These are phyloP conservation scores for Candida gorgasii DNA, from an alignment of 805 yeast genomes.

Conservation along the genomic window DNA sequence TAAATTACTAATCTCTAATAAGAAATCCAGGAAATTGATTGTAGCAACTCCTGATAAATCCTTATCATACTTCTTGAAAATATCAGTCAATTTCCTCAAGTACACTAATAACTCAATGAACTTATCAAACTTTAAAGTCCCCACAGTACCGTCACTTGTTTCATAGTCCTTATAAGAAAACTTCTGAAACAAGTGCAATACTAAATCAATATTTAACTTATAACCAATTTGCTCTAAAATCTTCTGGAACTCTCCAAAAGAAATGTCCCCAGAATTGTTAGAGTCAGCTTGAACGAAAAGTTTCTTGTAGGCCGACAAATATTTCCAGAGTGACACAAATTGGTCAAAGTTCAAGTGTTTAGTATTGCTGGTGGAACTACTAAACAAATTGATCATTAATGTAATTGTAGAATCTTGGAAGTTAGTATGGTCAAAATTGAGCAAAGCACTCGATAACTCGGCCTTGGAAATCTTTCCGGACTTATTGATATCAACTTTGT, in stretches of 20 bases:
- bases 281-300: conserved; percentile 61
- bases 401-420: conserved; percentile 61
- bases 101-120: conserved; percentile 81
- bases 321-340: conserved; percentile 68
- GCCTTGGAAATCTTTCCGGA: conserved; percentile 55
- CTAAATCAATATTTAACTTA: conserved; percentile 55
- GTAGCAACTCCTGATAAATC: conserved; percentile 75
- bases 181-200: conserved; percentile 56
- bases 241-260: conserved; percentile 64
- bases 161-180: conserved; percentile 46
- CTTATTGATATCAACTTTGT: conserved; percentile 53
- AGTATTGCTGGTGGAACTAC: conserved; percentile 25
- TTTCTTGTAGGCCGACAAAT: conserved; percentile 64
- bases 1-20: conserved; percentile 50
- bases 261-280: conserved; percentile 58
- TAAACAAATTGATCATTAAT: conserved; percentile 65
- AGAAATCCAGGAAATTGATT: conserved; percentile 64
- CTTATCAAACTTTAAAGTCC: conserved; percentile 68
- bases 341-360: conserved; percentile 49
- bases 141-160: conserved; percentile 26
- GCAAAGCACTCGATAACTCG: conserved; percentile 59
- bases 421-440: conserved; percentile 63
- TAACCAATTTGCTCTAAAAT: conserved; percentile 69
- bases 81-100: conserved; percentile 72
- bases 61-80: conserved; percentile 73